Base-by-base conservation (phyloP, 768 basidiomycete genomes). In the Serendipita vermifera region DNA sequence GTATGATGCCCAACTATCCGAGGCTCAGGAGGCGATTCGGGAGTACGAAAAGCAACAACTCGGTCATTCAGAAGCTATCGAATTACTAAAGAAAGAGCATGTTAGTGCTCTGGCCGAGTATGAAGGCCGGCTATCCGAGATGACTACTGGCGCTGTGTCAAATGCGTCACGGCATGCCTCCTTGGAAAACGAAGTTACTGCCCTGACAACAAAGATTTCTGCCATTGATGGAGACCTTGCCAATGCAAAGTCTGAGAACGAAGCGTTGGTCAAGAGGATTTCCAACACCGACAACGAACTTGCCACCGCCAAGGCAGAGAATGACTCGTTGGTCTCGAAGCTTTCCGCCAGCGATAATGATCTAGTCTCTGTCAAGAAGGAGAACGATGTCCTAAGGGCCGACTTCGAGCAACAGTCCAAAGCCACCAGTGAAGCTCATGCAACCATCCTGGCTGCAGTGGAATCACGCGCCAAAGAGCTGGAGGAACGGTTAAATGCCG, bases 91-190 rank as follows among this genome's bases (percentile, higher is more conserved):
- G 5, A 51, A 51, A 29, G 46, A 51, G 5, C 27, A 51, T 26
- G 17, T 5, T 29, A 29, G 15, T 15, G n/a, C 46, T 29, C 15
- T 51, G 17, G 46, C 46, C 9, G 46, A 51, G 27, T 51, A 51
- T n/a, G 46, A 51, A 20, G 46, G 46, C 5, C 46, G 46, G 15
- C 46, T 51, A 20, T 51, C 46, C 15, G 46, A 51, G 7, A 22
- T 51, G 46, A 51, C 46, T 6, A 20, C 27, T 6, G 46, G 46
- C 5, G 46, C 46, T 6, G 15, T 29, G 20, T 26, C 46, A 6
- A 51, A 51, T 51, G 46, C 46, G 7, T 51, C 46, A 9, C 46
- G 22, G 5, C 46, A 51, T 15, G 46, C 46, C n/a, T 20, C 7
- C 6, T 7, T 51, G 46, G 46, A 51, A 29, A 51, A 51, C 27